A percentile compares a stretch with the other conserved stretches of the same genome.
phyloP scores from a whole-genome alignment of 1,139 yeast genomes.

The Candida albicans region DNA sequence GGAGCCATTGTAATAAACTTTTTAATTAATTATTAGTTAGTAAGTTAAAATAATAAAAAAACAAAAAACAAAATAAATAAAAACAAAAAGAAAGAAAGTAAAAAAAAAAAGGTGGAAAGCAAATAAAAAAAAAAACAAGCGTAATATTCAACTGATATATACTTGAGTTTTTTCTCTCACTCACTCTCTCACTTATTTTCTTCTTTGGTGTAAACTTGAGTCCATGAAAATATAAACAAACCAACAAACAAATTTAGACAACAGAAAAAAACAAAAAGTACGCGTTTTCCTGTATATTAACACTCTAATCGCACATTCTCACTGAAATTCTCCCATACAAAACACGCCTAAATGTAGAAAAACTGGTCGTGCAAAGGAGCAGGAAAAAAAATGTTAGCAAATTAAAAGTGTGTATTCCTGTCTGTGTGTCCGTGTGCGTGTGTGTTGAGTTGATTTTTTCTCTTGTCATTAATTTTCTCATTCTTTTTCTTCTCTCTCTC shows the following conservation, averaged over 20 bases:
- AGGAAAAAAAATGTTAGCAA: background rate
- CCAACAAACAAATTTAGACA: too few species aligned
- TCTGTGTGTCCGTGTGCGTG: background rate
- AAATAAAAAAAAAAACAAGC: background rate
- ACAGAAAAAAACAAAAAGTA: background rate
- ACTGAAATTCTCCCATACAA: background rate
- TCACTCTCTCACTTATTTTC: too few species aligned
- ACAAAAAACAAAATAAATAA: background rate
- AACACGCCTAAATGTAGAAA: background rate
- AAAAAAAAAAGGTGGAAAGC: background rate
- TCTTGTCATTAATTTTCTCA: background rate
- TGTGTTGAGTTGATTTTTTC: background rate
- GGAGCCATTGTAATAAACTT: conserved; percentile 15
- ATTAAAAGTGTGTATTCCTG: too few species aligned
- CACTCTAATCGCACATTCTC: background rate
- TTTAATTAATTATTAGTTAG: conserved; percentile 6
- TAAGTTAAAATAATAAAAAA: background rate
- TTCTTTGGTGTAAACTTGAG: background rate
- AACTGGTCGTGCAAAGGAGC: background rate
- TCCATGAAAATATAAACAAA: conserved; percentile 2
- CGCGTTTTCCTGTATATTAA: conserved; percentile 5
- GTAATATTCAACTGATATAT: background rate
- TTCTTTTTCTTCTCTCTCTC: background rate
- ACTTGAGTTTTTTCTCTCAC: background rate
- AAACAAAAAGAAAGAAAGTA: conserved; percentile 2